A percentile compares a stretch with the other conserved stretches of the same genome.
phyloP scores from a whole-genome alignment of 73 alveolate species.

The Breviolum minutum region DNA sequence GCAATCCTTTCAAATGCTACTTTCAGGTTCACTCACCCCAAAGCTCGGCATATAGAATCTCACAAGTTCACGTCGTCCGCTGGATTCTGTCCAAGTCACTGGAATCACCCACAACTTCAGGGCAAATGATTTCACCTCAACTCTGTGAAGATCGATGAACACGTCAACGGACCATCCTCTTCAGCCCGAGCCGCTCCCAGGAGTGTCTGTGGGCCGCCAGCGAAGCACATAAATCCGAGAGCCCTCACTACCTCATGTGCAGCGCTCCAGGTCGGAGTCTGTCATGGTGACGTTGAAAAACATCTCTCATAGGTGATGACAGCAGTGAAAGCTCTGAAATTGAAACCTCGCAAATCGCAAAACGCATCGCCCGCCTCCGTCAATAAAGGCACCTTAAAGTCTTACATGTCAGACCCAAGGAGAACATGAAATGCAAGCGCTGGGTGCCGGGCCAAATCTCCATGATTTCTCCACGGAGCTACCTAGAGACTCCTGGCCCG shows the following conservation, averaged over 20 bases:
- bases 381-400: constrained; percentile 63
- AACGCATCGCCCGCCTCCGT: constrained; percentile 36
- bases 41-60: background rate
- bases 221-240: constrained; percentile 85
- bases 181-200: background rate
- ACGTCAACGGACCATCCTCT: too few species aligned
- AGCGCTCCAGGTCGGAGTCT: background rate
- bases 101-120: constrained; percentile 59
- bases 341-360: background rate
- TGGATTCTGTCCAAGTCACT: constrained; percentile 1
- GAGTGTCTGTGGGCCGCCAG: constrained; percentile 43
- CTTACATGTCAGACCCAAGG: background rate
- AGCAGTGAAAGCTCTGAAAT: background rate
- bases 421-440: background rate
- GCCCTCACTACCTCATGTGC: constrained; percentile 73
- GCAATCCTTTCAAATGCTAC: background rate
- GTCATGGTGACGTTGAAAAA: background rate
- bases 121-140: constrained; percentile 68
- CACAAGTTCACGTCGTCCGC: background rate
- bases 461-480: background rate
- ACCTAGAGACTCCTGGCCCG: too few species aligned
- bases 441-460: constrained; percentile 10
- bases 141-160: too few species aligned
- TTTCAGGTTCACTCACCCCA: background rate
- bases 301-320: background rate